Percentiles rank a stretch among this genome's conserved stretches.
These are phyloP conservation scores for Verbena officinalis DNA, from an alignment of 257 asterid genomes.

Conservation along the genomic window DNA sequence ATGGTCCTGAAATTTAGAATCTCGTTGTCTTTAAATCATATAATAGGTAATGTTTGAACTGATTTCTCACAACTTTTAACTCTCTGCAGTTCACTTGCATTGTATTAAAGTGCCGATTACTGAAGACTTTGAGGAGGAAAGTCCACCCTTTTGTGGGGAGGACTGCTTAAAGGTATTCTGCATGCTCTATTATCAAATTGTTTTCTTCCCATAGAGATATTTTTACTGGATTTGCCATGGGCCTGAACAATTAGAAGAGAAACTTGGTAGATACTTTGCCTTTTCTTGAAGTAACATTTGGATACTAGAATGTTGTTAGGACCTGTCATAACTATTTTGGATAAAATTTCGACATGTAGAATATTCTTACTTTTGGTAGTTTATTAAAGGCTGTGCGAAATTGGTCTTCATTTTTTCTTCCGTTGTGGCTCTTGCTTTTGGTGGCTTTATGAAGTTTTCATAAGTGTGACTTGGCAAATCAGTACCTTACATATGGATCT, in stretches of 20 bases:
- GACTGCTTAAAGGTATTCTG: slow-evolving; percentile 73
- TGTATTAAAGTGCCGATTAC: slow-evolving; percentile 50
- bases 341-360: neutral
- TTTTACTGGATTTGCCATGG: neutral
- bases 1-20: slow-evolving; percentile 6
- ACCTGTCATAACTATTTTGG: neutral
- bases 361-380: neutral
- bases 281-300: slow-evolving; percentile 13
- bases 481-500: neutral
- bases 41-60: slow-evolving; percentile 21
- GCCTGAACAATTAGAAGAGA: neutral
- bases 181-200: slow-evolving; percentile 21
- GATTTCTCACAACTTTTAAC: slow-evolving; percentile 21
- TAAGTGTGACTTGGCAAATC: slow-evolving; percentile 16
- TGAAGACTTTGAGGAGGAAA: slow-evolving; percentile 43
- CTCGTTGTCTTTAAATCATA: slow-evolving; percentile 14
- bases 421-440: slow-evolving; percentile 6
- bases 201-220: neutral
- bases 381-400: neutral
- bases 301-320: slow-evolving; percentile 6
- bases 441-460: slow-evolving; percentile 5
- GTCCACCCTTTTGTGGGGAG: slow-evolving; percentile 68
- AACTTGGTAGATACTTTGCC: neutral
- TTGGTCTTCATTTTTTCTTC: neutral
- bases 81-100: slow-evolving; percentile 68